These are phyloP conservation scores for Stellera chamaejasme DNA, from an alignment of 345 rosid genomes.

Conservation along the genomic window DNA sequence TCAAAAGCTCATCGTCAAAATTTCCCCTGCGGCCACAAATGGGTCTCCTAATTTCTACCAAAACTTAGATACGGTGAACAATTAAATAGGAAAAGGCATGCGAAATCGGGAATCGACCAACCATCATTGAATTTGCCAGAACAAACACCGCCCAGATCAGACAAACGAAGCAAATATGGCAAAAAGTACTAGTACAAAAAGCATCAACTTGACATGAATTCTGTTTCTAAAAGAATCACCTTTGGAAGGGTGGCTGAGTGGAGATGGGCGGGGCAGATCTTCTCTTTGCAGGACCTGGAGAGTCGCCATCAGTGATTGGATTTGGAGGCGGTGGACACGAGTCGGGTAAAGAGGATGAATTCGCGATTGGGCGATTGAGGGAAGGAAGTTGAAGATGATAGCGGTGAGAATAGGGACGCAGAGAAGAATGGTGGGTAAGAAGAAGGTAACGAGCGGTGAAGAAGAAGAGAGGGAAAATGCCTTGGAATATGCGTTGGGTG, in stretches of 20 bases:
- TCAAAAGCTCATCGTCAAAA: not conserved
- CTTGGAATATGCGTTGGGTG: conserved; percentile 5
- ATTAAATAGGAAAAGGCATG: too few relatives aligned
- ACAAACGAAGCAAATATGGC: not conserved
- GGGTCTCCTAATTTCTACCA: too few relatives aligned
- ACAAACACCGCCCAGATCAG: not conserved
- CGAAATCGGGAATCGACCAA: not conserved
- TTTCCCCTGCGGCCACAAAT: too few relatives aligned
- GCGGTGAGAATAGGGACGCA: not conserved
- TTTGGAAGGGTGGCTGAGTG: conserved; percentile 30
- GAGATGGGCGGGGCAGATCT: conserved; percentile 42
- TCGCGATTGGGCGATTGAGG: not conserved
- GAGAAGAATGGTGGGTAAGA: not conserved
- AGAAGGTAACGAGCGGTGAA: not conserved
- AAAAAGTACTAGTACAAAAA: not conserved
- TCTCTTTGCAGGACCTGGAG: conserved; percentile 50
- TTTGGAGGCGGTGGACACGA: not conserved
- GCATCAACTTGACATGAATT: not conserved
- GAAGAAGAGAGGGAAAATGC: not conserved
- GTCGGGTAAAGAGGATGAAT: not conserved
- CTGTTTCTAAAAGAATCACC: conserved; percentile 20
- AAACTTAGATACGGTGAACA: too few relatives aligned
- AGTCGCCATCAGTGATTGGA: conserved; percentile 53
- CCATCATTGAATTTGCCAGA: not conserved
- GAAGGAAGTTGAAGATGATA: not conserved